These are phyloP conservation scores for Wickerhamomyces chambardii DNA, from an alignment of 805 yeast genomes.

Conservation along the genomic window DNA sequence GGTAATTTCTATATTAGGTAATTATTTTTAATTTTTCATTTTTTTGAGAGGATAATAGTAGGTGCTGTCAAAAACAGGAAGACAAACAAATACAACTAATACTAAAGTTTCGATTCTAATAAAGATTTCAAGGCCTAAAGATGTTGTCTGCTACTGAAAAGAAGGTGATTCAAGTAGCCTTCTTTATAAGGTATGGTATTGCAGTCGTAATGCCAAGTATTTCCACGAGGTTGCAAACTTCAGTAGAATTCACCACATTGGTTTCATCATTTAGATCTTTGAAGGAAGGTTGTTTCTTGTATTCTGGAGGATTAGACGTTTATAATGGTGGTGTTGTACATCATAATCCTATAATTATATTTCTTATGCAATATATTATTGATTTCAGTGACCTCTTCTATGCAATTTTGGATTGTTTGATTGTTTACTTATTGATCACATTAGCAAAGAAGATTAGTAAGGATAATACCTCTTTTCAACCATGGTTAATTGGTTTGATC, in stretches of 20 bases:
- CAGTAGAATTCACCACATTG: slow-evolving; percentile 66
- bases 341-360: slow-evolving; percentile 71
- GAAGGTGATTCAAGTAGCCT: neutral
- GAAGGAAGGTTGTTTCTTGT: slow-evolving; percentile 59
- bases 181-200: neutral
- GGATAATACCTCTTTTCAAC: slow-evolving; percentile 13
- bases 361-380: slow-evolving; percentile 27
- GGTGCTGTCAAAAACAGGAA: no score
- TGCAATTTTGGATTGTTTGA: slow-evolving; percentile 48
- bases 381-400: slow-evolving; percentile 31
- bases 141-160: neutral
- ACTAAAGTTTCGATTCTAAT: no score
- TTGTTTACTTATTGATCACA: slow-evolving; percentile 43
- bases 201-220: slow-evolving; percentile 15
- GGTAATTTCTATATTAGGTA: no score
- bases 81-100: no score
- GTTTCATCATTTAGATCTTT: slow-evolving; percentile 57
- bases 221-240: slow-evolving; percentile 29
- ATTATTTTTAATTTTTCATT: no score
- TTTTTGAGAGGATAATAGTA: no score
- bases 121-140: neutral
- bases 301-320: slow-evolving; percentile 46
- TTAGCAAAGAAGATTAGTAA: slow-evolving; percentile 30
- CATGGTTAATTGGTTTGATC: slow-evolving; percentile 46
- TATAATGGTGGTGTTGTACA: slow-evolving; percentile 84